Conservation (phyloP, 768 basidiomycete species). For the Phlegmacium glaucopus region DNA sequence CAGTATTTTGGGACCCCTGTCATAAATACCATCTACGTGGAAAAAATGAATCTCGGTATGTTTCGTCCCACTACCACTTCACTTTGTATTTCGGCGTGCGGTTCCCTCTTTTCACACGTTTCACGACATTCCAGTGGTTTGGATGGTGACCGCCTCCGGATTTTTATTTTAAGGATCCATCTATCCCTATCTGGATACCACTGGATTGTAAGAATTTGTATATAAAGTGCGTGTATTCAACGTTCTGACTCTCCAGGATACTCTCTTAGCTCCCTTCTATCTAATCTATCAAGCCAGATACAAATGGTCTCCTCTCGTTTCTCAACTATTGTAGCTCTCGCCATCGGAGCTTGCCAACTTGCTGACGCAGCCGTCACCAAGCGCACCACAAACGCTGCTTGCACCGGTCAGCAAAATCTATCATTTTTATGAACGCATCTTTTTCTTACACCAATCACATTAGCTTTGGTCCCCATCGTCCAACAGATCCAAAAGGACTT, state of each 20-base stretch:
- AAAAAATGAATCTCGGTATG: too few relatives aligned
- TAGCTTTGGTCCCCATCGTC: conserved; percentile 3
- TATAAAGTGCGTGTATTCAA: background rate
- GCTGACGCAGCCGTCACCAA: conserved; percentile 5
- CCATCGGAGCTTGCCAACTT: background rate
- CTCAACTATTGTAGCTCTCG: background rate
- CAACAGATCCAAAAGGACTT: conserved; percentile 23
- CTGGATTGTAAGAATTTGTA: background rate
- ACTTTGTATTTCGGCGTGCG: too few relatives aligned
- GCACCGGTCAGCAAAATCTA: conserved; percentile 4
- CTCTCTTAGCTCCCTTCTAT: background rate
- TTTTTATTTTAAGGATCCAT: too few relatives aligned
- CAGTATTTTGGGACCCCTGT: too few relatives aligned
- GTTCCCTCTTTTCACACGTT: too few relatives aligned
- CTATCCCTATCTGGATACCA: background rate
- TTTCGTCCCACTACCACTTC: too few relatives aligned
- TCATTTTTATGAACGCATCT: background rate
- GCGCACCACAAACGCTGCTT: conserved; percentile 4
- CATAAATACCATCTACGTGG: too few relatives aligned
- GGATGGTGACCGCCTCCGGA: too few relatives aligned
- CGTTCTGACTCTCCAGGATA: background rate
- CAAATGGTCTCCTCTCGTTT: background rate
- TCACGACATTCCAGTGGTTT: too few relatives aligned
- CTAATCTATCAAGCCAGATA: background rate
- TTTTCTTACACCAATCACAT: background rate